Evolutionary conservation across 768 basidiomycete species (phyloP).

Genomic region (Lanmaoa rubissima): DNA sequence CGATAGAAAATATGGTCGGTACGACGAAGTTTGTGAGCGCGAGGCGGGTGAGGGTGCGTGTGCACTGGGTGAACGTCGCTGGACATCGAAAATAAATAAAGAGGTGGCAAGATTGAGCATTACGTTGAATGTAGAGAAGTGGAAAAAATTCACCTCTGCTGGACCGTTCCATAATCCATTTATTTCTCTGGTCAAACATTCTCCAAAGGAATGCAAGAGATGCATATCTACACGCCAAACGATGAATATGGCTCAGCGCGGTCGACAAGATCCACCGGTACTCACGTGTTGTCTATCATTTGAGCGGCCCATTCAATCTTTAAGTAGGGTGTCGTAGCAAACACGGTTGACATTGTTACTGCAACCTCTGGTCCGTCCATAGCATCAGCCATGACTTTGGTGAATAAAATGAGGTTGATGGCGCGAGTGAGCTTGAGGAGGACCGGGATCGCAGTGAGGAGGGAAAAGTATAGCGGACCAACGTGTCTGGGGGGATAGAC

Average conservation of each 20-base stretch:
- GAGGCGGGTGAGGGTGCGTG: slow-evolving; percentile 21
- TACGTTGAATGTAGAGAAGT: too few species aligned
- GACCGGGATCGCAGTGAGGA: slow-evolving; percentile 13
- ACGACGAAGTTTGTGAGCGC: slow-evolving; percentile 28
- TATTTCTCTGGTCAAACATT: background rate
- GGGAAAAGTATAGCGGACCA: slow-evolving; percentile 5
- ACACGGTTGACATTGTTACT: slow-evolving; percentile 1
- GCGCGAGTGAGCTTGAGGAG: slow-evolving; percentile 23
- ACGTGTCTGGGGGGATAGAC: slow-evolving; percentile 16
- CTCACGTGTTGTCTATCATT: slow-evolving; percentile 27
- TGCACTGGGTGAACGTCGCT: slow-evolving; percentile 1
- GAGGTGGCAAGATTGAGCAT: too few species aligned
- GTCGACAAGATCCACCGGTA: background rate
- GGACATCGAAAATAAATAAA: too few species aligned
- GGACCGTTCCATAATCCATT: background rate
- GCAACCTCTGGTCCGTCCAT: slow-evolving; percentile 6
- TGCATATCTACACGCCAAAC: background rate
- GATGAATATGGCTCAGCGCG: background rate
- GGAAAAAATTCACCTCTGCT: too few species aligned
- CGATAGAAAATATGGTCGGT: slow-evolving; percentile 15
- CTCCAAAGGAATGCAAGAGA: slow-evolving; percentile 10
- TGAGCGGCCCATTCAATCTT: slow-evolving; percentile 31
- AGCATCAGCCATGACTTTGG: slow-evolving; percentile 9
- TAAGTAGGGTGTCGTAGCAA: slow-evolving; percentile 22
- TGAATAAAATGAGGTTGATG: slow-evolving; percentile 24